Percentiles rank a stretch among this genome's conserved stretches.
These are phyloP conservation scores for Fulvia fulva DNA, from an alignment of 2,329 filamentous ascomycete species.

Conservation along the genomic window DNA sequence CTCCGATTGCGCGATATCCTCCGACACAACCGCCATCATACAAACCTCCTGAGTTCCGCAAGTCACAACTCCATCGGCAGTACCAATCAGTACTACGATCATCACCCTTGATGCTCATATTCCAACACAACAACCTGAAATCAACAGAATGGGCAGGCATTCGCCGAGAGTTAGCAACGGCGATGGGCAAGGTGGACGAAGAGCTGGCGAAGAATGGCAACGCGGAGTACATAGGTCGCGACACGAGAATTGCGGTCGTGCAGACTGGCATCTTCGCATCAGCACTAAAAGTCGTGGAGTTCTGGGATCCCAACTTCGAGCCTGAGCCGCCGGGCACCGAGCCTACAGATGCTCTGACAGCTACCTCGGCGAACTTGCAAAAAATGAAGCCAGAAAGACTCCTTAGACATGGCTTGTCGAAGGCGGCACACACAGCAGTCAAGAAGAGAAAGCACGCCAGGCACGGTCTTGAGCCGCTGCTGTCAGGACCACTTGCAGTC, in stretches of 20 bases:
- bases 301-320: constrained; percentile 51
- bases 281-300: constrained; percentile 81
- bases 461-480: constrained; percentile 66
- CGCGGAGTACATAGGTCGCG: constrained; percentile 42
- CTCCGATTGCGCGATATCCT: constrained; percentile 49
- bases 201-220: constrained; percentile 58
- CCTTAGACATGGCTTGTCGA: constrained; percentile 57
- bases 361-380: constrained; percentile 33
- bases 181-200: constrained; percentile 61
- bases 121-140: constrained; percentile 74
- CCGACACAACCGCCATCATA: constrained; percentile 80
- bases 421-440: constrained; percentile 50
- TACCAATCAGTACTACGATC: constrained; percentile 87
- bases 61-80: constrained; percentile 80
- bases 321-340: constrained; percentile 1
- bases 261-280: constrained; percentile 85
- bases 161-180: constrained; percentile 62
- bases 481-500: constrained; percentile 76
- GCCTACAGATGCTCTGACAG: constrained; percentile 3
- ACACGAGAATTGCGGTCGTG: constrained; percentile 70
- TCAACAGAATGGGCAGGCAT: constrained; percentile 72
- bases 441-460: constrained; percentile 25
- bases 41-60: constrained; percentile 79
- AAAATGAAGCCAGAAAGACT: constrained; percentile 25
- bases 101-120: constrained; percentile 78